Percentiles rank a stretch among this genome's conserved stretches.
phyloP scores from a whole-genome alignment of 2,329 filamentous ascomycete species.

The Calonectria pauciramosa region DNA sequence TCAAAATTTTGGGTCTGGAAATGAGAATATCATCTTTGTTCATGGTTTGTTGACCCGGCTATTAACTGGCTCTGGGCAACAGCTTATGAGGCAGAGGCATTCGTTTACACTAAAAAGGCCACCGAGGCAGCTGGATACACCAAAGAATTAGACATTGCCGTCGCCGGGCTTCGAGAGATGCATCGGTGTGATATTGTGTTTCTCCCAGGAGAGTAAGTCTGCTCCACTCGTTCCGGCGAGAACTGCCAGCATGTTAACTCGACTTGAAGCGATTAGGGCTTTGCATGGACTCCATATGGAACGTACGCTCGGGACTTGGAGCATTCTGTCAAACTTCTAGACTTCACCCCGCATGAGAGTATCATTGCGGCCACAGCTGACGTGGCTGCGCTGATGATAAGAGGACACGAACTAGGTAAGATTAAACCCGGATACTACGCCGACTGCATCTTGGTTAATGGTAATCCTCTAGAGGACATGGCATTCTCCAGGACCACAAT shows the following conservation, averaged over 20 bases:
- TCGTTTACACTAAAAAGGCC: constrained; percentile 23
- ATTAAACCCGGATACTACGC: constrained; percentile 25
- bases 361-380: constrained; percentile 23
- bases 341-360: constrained; percentile 16
- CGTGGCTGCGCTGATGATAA: constrained; percentile 19
- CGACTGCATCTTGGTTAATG: constrained; percentile 24
- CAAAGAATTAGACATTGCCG: constrained; percentile 23
- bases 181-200: constrained; percentile 28
- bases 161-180: constrained; percentile 30
- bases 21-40: constrained; percentile 60
- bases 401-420: constrained; percentile 20
- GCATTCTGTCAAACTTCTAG: constrained; percentile 33
- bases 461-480: constrained; percentile 22
- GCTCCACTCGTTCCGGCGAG: background rate
- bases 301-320: constrained; percentile 32
- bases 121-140: constrained; percentile 27
- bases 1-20: constrained; percentile 45
- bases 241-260: background rate
- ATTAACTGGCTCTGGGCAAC: constrained; percentile 33
- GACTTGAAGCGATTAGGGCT: constrained; percentile 20
- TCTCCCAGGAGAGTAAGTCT: constrained; percentile 28
- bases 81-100: constrained; percentile 28
- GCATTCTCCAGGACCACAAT: constrained; percentile 15
- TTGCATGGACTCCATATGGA: constrained; percentile 30
- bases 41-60: constrained; percentile 56